A percentile compares a stretch with the other conserved stretches of the same genome.
These are phyloP conservation scores for Colletotrichum trifolii DNA, from an alignment of 2,329 filamentous ascomycete genomes.

Conservation along the genomic window DNA sequence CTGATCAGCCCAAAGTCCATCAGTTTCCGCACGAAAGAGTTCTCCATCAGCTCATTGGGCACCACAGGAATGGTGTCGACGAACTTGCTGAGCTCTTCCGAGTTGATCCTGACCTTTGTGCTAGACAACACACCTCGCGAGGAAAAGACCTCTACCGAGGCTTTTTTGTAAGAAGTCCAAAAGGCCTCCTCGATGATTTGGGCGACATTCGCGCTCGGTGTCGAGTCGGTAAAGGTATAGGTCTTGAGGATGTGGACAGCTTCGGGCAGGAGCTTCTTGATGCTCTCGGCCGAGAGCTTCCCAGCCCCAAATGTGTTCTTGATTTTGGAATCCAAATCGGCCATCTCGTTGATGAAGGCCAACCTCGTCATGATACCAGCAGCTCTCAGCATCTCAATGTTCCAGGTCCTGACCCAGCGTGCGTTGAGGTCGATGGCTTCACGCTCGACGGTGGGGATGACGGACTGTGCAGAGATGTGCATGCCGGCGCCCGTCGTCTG, in stretches of 20 bases:
- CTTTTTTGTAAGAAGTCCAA: constrained; percentile 88
- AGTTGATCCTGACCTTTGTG: constrained; percentile 80
- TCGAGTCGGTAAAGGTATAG: constrained; percentile 90
- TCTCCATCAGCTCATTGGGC: constrained; percentile 78
- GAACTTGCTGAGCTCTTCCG: constrained; percentile 75
- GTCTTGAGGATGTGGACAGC: constrained; percentile 87
- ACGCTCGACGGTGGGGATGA: constrained; percentile 96
- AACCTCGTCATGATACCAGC: constrained; percentile 91
- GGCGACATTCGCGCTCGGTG: constrained; percentile 84
- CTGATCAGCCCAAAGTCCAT: constrained; percentile 88
- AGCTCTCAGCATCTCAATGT: constrained; percentile 89
- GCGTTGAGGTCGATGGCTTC: constrained; percentile 98
- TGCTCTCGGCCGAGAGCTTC: constrained; percentile 70
- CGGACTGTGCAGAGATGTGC: constrained; percentile 93
- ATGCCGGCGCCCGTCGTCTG: constrained; percentile 95
- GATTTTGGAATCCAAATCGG: constrained; percentile 73
- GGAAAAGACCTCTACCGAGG: constrained; percentile 88
- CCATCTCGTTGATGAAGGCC: constrained; percentile 90
- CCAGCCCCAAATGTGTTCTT: constrained; percentile 56
- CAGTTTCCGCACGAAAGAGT: constrained; percentile 82
- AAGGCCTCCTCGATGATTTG: constrained; percentile 94
- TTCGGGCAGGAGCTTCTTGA: constrained; percentile 78
- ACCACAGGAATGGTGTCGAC: constrained; percentile 90
- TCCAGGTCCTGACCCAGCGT: constrained; percentile 94
- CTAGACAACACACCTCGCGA: constrained; percentile 89